These are phyloP conservation scores for sunflower (Helianthus annuus) DNA, from an alignment of 129 eudicot genomes.

Conservation along the genomic window DNA sequence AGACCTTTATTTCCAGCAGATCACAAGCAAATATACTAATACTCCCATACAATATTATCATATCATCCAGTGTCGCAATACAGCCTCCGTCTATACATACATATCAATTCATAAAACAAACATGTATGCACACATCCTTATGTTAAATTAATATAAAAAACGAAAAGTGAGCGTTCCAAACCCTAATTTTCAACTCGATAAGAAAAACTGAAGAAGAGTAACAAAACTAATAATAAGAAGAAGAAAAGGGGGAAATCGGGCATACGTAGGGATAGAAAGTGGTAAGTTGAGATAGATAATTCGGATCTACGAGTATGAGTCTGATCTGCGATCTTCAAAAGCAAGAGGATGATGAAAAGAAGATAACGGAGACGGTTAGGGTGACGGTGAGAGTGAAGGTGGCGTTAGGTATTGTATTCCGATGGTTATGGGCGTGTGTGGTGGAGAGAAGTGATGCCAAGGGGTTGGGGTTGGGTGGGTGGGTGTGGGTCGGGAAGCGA, in stretches of 20 bases:
- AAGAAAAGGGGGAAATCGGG: background rate
- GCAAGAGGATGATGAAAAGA: background rate
- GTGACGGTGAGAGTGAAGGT: background rate
- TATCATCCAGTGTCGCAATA: conserved; percentile 6
- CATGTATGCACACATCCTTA: conserved; percentile 3
- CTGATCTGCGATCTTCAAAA: conserved; percentile 27
- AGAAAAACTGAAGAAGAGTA: background rate
- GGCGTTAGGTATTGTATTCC: conserved; percentile 25
- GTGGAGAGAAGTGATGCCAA: conserved; percentile 21
- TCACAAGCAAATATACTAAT: background rate
- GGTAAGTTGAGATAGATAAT: conserved; percentile 10
- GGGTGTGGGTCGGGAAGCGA: conserved; percentile 12
- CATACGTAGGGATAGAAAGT: conserved; percentile 14
- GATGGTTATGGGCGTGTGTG: conserved; percentile 28
- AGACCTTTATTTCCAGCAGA: background rate
- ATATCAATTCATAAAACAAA: conserved; percentile 1
- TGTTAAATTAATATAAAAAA: background rate
- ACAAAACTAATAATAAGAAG: background rate
- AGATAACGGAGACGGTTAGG: background rate
- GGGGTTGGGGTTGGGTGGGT: conserved; percentile 11
- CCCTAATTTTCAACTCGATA: conserved; percentile 25
- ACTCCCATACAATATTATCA: background rate
- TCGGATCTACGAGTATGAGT: conserved; percentile 23
- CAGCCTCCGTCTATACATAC: background rate
- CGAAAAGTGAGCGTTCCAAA: conserved; percentile 5